Evolutionary conservation across 176 grass and related monocot species (phyloP).

Genomic region (Juncus effusus): DNA sequence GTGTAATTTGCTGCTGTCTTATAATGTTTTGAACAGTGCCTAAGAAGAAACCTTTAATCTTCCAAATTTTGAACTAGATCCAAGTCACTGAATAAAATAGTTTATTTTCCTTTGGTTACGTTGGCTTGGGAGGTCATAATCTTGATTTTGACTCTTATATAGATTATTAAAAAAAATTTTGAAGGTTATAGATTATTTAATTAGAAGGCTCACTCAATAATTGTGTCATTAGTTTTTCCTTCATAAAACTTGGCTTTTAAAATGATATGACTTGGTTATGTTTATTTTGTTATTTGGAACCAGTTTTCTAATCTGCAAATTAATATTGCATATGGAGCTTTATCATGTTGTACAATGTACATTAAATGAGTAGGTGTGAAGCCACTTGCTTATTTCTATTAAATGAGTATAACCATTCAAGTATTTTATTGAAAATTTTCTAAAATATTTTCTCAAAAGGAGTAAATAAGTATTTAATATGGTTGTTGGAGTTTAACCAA

Average conservation of each 20-base stretch:
- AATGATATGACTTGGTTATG: background rate
- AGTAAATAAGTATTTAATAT: conserved; percentile 6
- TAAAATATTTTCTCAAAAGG: conserved; percentile 2
- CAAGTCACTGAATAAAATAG: too few species aligned
- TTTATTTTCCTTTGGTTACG: too few species aligned
- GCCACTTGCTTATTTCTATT: too few species aligned
- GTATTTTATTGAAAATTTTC: background rate
- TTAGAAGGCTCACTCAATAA: background rate
- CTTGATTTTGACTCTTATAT: too few species aligned
- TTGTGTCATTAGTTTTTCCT: conserved; percentile 1
- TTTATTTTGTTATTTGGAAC: background rate
- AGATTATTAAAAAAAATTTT: too few species aligned
- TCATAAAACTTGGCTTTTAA: background rate
- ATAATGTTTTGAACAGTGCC: too few species aligned
- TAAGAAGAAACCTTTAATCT: too few species aligned
- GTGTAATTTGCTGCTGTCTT: too few species aligned
- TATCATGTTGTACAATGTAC: background rate
- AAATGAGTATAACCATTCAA: too few species aligned
- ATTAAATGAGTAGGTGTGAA: background rate
- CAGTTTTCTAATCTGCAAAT: conserved; percentile 1
- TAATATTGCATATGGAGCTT: background rate
- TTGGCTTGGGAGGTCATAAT: too few species aligned
- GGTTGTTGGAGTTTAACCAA: conserved; percentile 25
- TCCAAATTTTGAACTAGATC: too few species aligned
- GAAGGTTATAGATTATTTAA: background rate